Conservation (phyloP, 2,329 filamentous ascomycete genomes). For the Monosporascus sp. region DNA sequence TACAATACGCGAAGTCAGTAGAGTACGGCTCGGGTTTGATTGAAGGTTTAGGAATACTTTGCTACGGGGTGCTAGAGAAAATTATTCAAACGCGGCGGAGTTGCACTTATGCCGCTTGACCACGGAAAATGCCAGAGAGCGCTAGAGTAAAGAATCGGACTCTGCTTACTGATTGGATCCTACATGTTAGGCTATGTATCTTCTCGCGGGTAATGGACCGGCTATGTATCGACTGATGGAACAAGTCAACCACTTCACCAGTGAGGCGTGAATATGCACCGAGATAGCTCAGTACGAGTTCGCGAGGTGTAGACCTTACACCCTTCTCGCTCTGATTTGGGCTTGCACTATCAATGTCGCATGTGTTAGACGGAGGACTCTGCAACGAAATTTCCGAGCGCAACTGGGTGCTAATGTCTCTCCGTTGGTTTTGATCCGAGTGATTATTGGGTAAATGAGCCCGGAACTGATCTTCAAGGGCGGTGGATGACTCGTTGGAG, state of each 20-base stretch:
- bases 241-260: constrained; percentile 5
- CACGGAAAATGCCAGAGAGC: background rate
- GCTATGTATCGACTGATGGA: constrained; percentile 6
- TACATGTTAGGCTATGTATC: constrained; percentile 5
- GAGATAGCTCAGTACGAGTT: constrained; percentile 2
- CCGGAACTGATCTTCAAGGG: background rate
- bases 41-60: background rate
- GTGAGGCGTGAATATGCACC: constrained; percentile 3
- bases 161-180: background rate
- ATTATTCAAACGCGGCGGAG: too few relatives aligned
- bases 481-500: background rate
- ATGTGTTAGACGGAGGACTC: background rate
- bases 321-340: background rate
- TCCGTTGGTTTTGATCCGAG: background rate
- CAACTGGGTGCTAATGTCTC: background rate
- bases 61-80: too few relatives aligned
- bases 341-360: background rate
- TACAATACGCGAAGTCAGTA: background rate
- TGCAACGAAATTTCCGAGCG: background rate
- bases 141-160: background rate
- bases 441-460: constrained; percentile 2
- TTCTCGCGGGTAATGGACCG: constrained; percentile 3
- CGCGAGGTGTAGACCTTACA: background rate
- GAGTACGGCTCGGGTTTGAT: background rate
- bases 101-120: background rate